These are phyloP conservation scores for Knoxdaviesia proteae DNA, from an alignment of 2,329 filamentous ascomycete genomes.

Conservation along the genomic window DNA sequence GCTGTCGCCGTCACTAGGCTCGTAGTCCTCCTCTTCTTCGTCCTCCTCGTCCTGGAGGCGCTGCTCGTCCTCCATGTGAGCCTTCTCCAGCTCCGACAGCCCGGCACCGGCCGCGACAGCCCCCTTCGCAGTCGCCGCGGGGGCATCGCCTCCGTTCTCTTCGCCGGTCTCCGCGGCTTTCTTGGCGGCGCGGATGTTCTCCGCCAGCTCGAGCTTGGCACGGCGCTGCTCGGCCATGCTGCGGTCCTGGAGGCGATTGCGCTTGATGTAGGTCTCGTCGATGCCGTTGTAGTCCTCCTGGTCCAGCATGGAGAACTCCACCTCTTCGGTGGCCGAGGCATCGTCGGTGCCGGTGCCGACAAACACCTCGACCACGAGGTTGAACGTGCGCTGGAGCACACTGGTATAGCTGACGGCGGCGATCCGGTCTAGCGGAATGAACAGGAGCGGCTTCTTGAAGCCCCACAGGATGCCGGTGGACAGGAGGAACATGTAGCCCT, in stretches of 20 bases:
- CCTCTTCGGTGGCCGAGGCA: constrained; percentile 31
- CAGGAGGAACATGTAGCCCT: constrained; percentile 47
- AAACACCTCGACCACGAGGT: constrained; percentile 42
- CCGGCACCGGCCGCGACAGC: constrained; percentile 12
- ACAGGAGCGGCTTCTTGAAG: constrained; percentile 49
- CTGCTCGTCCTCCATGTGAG: constrained; percentile 29
- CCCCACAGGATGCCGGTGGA: constrained; percentile 47
- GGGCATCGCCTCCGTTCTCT: constrained; percentile 13
- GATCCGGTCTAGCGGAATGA: constrained; percentile 39
- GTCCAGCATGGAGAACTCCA: constrained; percentile 50
- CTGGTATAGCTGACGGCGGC: constrained; percentile 45
- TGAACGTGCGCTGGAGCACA: constrained; percentile 48
- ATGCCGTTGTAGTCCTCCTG: constrained; percentile 47
- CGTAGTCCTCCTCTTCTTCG: constrained; percentile 45
- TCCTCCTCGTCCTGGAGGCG: constrained; percentile 38
- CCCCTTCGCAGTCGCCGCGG: constrained; percentile 14
- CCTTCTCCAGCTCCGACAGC: constrained; percentile 27
- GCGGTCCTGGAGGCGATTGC: constrained; percentile 40
- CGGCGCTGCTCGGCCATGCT: constrained; percentile 49
- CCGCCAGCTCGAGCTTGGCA: constrained; percentile 39
- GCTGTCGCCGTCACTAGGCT: constrained; percentile 39
- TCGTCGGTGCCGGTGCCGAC: constrained; percentile 12
- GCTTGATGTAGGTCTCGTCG: constrained; percentile 38
- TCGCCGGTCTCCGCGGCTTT: constrained; percentile 20
- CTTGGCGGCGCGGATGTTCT: constrained; percentile 31